Evolutionary conservation across 495 filamentous ascomycete genomes (phyloP).

Genomic region (Platismatia glauca): DNA sequence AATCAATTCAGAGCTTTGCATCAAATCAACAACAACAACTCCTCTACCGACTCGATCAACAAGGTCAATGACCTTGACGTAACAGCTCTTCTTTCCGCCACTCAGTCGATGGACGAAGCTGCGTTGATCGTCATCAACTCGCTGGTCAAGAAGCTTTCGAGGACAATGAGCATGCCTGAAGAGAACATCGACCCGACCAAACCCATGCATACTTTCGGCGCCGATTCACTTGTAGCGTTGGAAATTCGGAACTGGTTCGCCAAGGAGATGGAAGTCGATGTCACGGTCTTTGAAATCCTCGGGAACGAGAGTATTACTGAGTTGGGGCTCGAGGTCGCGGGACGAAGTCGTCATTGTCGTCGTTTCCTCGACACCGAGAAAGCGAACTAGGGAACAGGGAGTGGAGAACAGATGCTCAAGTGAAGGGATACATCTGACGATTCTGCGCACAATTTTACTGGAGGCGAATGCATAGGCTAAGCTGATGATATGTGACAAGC

Average conservation of each 20-base stretch:
- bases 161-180: background rate
- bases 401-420: too few species aligned
- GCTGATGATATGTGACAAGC: too few species aligned
- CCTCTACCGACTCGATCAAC: background rate
- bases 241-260: slow-evolving; percentile 33
- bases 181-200: background rate
- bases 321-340: too few species aligned
- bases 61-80: background rate
- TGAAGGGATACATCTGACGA: too few species aligned
- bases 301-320: too few species aligned
- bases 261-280: slow-evolving; percentile 26
- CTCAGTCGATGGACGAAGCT: background rate
- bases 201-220: slow-evolving; percentile 21
- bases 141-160: background rate
- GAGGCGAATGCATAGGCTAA: too few species aligned
- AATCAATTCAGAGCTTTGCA: background rate
- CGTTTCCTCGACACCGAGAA: too few species aligned
- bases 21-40: background rate
- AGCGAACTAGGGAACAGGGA: too few species aligned
- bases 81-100: background rate
- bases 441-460: too few species aligned
- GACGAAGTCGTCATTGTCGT: too few species aligned
- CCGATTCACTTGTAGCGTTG: slow-evolving; percentile 34
- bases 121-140: background rate
- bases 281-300: slow-evolving; percentile 30